Conservation (phyloP, 768 basidiomycete genomes). For the Lactarius sp. region DNA sequence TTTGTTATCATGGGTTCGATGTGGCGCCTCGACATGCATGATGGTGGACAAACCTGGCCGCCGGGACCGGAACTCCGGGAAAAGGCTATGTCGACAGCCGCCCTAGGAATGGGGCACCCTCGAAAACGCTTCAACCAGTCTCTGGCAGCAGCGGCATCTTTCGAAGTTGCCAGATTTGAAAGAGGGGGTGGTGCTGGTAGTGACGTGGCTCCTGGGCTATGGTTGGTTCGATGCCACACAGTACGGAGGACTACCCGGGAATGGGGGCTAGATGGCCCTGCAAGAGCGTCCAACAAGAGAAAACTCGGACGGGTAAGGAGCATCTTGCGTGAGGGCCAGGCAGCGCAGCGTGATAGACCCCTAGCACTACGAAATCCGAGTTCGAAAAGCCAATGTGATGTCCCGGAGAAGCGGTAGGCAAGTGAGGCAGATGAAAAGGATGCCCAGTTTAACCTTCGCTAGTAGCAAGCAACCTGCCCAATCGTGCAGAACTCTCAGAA, state of each 20-base stretch:
- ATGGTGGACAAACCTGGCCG: constrained; percentile 54
- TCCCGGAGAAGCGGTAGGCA: neutral
- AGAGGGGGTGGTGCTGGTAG: constrained; percentile 24
- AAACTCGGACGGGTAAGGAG: neutral
- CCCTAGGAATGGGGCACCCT: constrained; percentile 40
- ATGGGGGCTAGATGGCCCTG: neutral
- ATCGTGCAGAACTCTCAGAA: neutral
- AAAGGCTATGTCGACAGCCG: constrained; percentile 58
- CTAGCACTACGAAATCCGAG: neutral
- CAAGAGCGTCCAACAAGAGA: neutral
- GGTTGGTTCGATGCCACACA: constrained; percentile 4
- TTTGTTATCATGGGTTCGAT: constrained; percentile 10
- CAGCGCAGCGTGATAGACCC: neutral
- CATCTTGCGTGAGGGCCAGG: constrained; percentile 2
- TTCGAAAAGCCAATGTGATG: neutral
- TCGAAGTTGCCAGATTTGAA: constrained; percentile 12
- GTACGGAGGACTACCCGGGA: neutral
- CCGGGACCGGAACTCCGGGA: constrained; percentile 82
- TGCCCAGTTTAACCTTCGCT: neutral
- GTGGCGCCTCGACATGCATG: neutral
- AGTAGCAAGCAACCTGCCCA: neutral
- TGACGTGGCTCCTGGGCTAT: constrained; percentile 1
- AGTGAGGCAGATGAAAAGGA: neutral
- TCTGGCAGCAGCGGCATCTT: constrained; percentile 20
- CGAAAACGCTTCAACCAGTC: constrained; percentile 22